A percentile compares a stretch with the other conserved stretches of the same genome.
phyloP scores from a whole-genome alignment of 768 basidiomycete genomes.

The Pulveroboletus sp. region DNA sequence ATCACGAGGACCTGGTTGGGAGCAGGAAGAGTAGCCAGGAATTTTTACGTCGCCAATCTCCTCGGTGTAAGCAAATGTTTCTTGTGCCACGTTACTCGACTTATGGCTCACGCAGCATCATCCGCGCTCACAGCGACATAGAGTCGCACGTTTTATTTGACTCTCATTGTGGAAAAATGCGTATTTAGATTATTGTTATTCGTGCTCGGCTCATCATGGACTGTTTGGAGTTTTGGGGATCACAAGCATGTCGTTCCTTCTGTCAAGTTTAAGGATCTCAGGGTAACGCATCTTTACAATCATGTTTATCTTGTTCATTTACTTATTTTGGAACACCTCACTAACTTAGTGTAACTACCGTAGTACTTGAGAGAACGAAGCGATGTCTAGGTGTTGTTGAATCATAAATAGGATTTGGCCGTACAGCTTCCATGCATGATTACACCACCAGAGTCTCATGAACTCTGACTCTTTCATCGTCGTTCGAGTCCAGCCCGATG shows the following conservation, averaged over 20 bases:
- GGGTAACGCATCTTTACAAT: slow-evolving; percentile 33
- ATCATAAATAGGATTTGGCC: slow-evolving; percentile 6
- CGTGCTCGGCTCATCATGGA: slow-evolving; percentile 23
- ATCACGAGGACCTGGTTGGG: slow-evolving; percentile 37
- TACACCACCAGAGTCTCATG: slow-evolving; percentile 9
- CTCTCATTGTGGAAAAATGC: slow-evolving; percentile 20
- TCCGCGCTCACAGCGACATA: not conserved
- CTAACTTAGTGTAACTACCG: slow-evolving; percentile 29
- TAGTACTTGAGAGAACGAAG: slow-evolving; percentile 15
- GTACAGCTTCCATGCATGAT: no score
- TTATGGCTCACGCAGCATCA: not conserved
- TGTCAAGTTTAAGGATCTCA: slow-evolving; percentile 29
- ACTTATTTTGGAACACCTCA: slow-evolving; percentile 34
- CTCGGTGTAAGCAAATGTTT: slow-evolving; percentile 14
- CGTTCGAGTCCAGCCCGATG: slow-evolving; percentile 41
- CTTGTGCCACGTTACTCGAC: not conserved
- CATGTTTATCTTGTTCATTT: slow-evolving; percentile 39
- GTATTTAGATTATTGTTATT: slow-evolving; percentile 34
- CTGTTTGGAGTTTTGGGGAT: slow-evolving; percentile 32
- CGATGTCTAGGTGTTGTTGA: slow-evolving; percentile 8
- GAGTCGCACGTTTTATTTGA: slow-evolving; percentile 7
- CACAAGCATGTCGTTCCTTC: slow-evolving; percentile 21
- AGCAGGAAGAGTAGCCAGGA: slow-evolving; percentile 42
- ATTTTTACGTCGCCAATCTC: slow-evolving; percentile 27
- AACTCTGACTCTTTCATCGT: slow-evolving; percentile 15